Conservation (phyloP, 2,329 filamentous ascomycete genomes). For the Zalaria sp. region DNA sequence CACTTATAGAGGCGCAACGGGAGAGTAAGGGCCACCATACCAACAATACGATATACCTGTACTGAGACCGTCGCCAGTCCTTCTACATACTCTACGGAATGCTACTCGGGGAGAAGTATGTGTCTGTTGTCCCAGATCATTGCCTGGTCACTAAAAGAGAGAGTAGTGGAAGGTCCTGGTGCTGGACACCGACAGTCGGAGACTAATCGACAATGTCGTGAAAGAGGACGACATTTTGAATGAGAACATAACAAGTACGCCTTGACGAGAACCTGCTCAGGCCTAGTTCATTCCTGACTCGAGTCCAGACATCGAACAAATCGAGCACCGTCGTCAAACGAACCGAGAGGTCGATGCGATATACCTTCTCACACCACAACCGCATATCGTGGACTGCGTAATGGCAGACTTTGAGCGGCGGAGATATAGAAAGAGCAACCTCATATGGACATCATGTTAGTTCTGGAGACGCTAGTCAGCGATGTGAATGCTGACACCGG, state of each 20-base stretch:
- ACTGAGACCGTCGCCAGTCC: constrained; percentile 35
- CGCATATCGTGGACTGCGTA: constrained; percentile 84
- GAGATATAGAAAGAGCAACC: constrained; percentile 63
- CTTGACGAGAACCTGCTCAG: constrained; percentile 1
- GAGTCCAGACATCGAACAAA: constrained; percentile 74
- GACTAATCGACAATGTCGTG: constrained; percentile 77
- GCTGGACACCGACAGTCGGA: constrained; percentile 69
- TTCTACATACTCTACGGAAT: constrained; percentile 59
- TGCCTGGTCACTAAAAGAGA: too few species aligned
- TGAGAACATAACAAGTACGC: constrained; percentile 83
- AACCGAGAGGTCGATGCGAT: constrained; percentile 90
- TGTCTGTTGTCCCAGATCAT: not conserved
- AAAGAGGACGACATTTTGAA: constrained; percentile 96
- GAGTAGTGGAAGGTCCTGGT: constrained; percentile 90
- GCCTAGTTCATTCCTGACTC: constrained; percentile 12
- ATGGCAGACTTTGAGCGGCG: constrained; percentile 80
- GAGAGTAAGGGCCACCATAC: constrained; percentile 40
- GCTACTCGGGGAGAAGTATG: constrained; percentile 59
- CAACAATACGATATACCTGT: constrained; percentile 5
- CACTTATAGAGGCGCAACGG: constrained; percentile 72
- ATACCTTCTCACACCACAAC: constrained; percentile 74
- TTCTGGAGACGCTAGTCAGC: constrained; percentile 5
- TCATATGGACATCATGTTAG: constrained; percentile 70
- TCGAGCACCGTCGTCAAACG: constrained; percentile 69
- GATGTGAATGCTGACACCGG: constrained; percentile 7